Evolutionary conservation across 345 rosid genomes (phyloP).

Genomic region (Eucalyptus paniculata): DNA sequence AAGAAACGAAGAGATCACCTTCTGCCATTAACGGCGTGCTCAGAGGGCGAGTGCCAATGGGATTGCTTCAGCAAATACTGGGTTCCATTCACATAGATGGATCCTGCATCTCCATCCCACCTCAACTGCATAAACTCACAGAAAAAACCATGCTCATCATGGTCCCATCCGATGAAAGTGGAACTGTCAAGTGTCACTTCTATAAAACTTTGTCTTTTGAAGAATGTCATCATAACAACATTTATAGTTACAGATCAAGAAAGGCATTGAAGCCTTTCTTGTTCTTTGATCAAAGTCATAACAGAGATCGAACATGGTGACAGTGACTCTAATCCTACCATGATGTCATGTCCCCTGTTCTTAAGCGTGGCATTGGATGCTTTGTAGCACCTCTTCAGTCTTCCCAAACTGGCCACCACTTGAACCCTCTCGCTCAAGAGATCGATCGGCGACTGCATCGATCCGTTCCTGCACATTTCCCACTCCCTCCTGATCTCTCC

Average conservation of each 20-base stretch:
- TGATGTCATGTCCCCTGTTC: slow-evolving; percentile 86
- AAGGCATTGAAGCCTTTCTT: background rate
- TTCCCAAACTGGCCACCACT: slow-evolving; percentile 32
- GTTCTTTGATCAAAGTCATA: background rate
- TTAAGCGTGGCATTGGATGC: slow-evolving; percentile 43
- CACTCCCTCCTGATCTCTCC: slow-evolving; percentile 58
- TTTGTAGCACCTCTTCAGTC: slow-evolving; percentile 35
- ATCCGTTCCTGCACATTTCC: slow-evolving; percentile 47
- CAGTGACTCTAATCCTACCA: slow-evolving; percentile 19
- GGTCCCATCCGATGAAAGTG: background rate
- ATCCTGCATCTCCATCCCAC: slow-evolving; percentile 46
- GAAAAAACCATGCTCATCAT: background rate
- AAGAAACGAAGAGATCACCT: slow-evolving; percentile 5
- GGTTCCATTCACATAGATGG: slow-evolving; percentile 23
- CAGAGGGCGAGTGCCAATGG: slow-evolving; percentile 64
- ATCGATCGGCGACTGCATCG: slow-evolving; percentile 85
- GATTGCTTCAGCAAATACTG: slow-evolving; percentile 19
- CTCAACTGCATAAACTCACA: slow-evolving; percentile 23
- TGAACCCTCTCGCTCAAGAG: slow-evolving; percentile 38
- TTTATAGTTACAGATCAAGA: background rate
- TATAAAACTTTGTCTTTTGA: background rate
- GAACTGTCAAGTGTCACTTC: background rate
- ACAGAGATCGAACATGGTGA: background rate
- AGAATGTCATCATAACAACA: background rate
- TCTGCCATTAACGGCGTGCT: slow-evolving; percentile 35